Percentiles rank a stretch among this genome's conserved stretches.
Evolutionary conservation across 257 asterid genomes (phyloP).

Genomic region (Phtheirospermum japonicum): DNA sequence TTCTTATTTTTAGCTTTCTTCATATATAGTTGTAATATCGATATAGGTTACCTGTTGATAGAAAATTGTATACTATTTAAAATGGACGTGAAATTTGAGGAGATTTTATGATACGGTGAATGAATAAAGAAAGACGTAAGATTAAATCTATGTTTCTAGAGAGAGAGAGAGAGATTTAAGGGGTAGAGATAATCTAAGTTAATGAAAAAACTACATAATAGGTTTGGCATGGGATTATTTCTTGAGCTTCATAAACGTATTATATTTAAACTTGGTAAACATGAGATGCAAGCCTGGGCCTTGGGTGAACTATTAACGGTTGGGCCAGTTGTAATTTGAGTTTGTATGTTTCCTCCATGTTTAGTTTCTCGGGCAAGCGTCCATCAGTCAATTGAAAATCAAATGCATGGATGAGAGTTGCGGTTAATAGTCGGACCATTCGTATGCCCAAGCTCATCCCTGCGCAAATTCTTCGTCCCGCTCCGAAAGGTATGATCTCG

Average conservation of each 20-base stretch:
- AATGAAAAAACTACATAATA: too few relatives aligned
- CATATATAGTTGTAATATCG: too few relatives aligned
- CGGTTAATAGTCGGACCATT: slow-evolving; percentile 56
- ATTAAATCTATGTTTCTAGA: too few relatives aligned
- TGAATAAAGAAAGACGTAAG: too few relatives aligned
- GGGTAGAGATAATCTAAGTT: too few relatives aligned
- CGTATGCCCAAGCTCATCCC: slow-evolving; percentile 63
- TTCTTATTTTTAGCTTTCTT: too few relatives aligned
- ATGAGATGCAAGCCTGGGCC: slow-evolving; percentile 46
- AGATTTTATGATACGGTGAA: too few relatives aligned
- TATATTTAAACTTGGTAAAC: slow-evolving; percentile 24
- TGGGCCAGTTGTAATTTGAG: slow-evolving; percentile 54
- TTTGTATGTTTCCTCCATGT: slow-evolving; percentile 75
- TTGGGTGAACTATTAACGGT: slow-evolving; percentile 44
- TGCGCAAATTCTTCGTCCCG: slow-evolving; percentile 69
- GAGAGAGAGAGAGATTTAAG: too few relatives aligned
- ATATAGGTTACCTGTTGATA: too few relatives aligned
- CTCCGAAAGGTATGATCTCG: slow-evolving; percentile 68
- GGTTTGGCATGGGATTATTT: too few relatives aligned
- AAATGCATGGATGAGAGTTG: slow-evolving; percentile 60
- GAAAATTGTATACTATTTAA: too few relatives aligned
- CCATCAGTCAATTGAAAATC: slow-evolving; percentile 45
- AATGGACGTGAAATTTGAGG: too few relatives aligned
- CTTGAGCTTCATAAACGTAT: background rate
- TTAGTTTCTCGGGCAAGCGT: slow-evolving; percentile 28